Conservation (phyloP, 257 asterid genomes). For the Capsicum rhomboideum region DNA sequence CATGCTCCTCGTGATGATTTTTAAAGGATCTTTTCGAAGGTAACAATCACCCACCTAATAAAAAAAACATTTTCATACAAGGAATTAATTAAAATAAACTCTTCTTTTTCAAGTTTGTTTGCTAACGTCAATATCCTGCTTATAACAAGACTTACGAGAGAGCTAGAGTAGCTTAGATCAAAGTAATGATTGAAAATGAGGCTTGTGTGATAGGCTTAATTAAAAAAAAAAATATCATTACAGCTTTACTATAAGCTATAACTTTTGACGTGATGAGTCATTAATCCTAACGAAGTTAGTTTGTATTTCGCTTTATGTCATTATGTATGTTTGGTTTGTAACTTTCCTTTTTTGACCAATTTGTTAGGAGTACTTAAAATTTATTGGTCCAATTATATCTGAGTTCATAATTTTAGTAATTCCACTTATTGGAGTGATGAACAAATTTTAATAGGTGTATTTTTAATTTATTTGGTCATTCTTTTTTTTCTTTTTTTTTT, state of each 20-base stretch:
- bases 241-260: background rate
- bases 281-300: too few relatives aligned
- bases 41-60: background rate
- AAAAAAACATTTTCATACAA: background rate
- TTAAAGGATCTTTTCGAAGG: background rate
- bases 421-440: too few relatives aligned
- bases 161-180: rapidly evolving
- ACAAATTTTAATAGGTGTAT: background rate
- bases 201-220: background rate
- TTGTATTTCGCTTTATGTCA: too few relatives aligned
- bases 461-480: background rate
- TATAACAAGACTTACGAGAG: rapidly evolving
- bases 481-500: too few relatives aligned
- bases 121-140: rapidly evolving
- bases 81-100: background rate
- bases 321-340: too few relatives aligned
- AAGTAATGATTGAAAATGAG: background rate
- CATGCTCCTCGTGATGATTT: background rate
- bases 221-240: background rate
- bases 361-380: too few relatives aligned
- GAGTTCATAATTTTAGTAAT: background rate
- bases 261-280: background rate
- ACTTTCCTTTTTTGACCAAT: too few relatives aligned
- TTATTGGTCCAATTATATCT: too few relatives aligned
- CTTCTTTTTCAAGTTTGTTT: rapidly evolving